Base-by-base conservation (phyloP, 2,329 filamentous ascomycete genomes). In the Trichoderma sp. region DNA sequence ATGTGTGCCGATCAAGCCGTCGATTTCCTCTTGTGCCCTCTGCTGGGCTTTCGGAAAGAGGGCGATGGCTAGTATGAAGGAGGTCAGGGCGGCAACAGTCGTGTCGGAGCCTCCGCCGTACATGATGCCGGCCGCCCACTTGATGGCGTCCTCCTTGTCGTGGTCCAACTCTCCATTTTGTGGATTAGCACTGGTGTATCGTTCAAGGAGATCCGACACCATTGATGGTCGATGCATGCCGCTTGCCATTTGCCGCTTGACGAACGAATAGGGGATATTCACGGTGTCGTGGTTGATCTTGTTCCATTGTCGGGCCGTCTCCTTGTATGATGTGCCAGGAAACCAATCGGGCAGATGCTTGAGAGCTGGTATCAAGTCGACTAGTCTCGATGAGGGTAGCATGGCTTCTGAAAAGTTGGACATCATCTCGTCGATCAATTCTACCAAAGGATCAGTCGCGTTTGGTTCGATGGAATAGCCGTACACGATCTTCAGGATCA, bases 281-380 rank as follows among this genome's bases (percentile, higher is more conserved):
- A 14, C 26, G 2, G 30, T 12, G 5, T 45, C 64, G 4, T 57
- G 39, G 5, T 56, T 48, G n/a, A 34, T n/a, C 12, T 24, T 48
- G 21, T 34, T 63, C 44, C 59, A 66, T 39, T 56, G 10, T 26
- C 59, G 41, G 7, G 51, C 64, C 19, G 15, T 57, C 19, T 76
- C 69, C 1, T 71, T 66, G 59, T 69, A 74, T 3, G 45, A 56
- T 2, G 67, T 64, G 0, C 72, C 72, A 3, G 72, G 72, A 12
- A 72, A 58, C 24, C 69, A 66, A 1, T 72, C 71, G 5, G 72
- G 72, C 3, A 73, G 56, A 30, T 70, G 65, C 21, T 58, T 56
- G 6, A 73, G 59, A 5, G 51, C 12, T n/a, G 72, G 71, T 5
- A 74, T 64, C 12, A 70, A 61, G 26, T 74, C 72, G 14, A 74